Base-by-base conservation (phyloP, 2,329 filamentous ascomycete genomes). In the Epichloe baconii region DNA sequence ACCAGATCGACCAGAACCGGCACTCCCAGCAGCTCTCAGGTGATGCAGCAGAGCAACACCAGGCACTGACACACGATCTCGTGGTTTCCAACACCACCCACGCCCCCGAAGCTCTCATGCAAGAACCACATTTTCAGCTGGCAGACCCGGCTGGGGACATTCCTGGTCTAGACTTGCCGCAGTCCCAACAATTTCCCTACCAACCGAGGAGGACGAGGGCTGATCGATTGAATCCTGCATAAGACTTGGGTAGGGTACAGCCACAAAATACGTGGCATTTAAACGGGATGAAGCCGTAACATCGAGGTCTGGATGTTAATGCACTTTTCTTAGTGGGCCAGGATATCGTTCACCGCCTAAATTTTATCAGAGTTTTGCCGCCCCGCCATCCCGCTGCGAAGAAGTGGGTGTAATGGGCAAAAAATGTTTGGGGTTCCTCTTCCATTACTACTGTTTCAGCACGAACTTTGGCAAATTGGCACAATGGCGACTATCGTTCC, bases 401-500 rank as follows among this genome's bases (percentile, higher is more conserved):
- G 19, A 15, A 37, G 19, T 26, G 34, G 26, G 23, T 26, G 23
- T 26, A 3, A n/a, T 23, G 42, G 42, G 21, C 8, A 21, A 43
- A 35, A 45, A 40, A 23, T 37, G n/a, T 4, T 37, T 38, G 4
- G 12, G 21, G 14, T 44, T 43, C 19, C 17, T 35, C 23, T 38
- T 3, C 19, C 21, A 23, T 23, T 36, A 42, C 12, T 15, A 21
- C 34, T 31, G 37, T 17, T 34, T 3, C 37, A 36, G 19, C 31
- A 23, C 19, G 7, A 34, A 43, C 38, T 19, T 17, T 7, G n/a
- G 17, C 34, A 40, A 36, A 15, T 35, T 44, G 41, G 31, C 48
- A 56, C 47, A 44, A 95, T 95, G 88, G 80, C 88, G 59, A 95
- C 88, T 5, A 70, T 90, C 46, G 66, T 84, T 5, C 88, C 88